A percentile compares a stretch with the other conserved stretches of the same genome.
Evolutionary conservation across 2,329 filamentous ascomycete species (phyloP).

Genomic region (Pezicula rhizophila): DNA sequence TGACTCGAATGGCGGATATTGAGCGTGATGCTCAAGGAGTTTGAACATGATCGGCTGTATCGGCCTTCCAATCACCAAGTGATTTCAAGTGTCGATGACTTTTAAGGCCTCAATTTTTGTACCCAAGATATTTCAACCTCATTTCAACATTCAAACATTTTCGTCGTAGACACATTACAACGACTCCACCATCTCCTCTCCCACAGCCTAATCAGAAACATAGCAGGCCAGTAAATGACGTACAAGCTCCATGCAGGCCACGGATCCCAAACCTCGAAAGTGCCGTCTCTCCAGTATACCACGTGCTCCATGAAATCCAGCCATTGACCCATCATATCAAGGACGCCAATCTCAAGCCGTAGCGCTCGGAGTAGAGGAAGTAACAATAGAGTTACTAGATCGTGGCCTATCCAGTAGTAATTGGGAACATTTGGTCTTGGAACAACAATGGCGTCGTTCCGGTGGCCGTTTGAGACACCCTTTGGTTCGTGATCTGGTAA

Average conservation of each 20-base stretch:
- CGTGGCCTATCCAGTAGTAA: slow-evolving; percentile 65
- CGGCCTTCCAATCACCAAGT: too few relatives aligned
- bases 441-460: slow-evolving; percentile 14
- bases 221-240: slow-evolving; percentile 48
- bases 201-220: slow-evolving; percentile 41
- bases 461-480: slow-evolving; percentile 6
- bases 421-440: slow-evolving; percentile 23
- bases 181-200: slow-evolving; percentile 52
- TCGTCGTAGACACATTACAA: slow-evolving; percentile 62
- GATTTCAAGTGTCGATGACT: too few relatives aligned
- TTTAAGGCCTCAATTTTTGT: too few relatives aligned
- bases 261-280: slow-evolving; percentile 48
- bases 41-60: too few relatives aligned
- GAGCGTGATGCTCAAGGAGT: too few relatives aligned
- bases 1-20: too few relatives aligned
- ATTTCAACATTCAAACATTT: slow-evolving; percentile 39
- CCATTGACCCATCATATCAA: slow-evolving; percentile 17
- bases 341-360: slow-evolving; percentile 15
- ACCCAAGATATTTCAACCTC: too few relatives aligned
- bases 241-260: slow-evolving; percentile 51
- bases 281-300: slow-evolving; percentile 47
- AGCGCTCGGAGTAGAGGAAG: slow-evolving; percentile 35
- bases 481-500: slow-evolving; percentile 26
- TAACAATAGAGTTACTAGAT: slow-evolving; percentile 48
- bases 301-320: slow-evolving; percentile 32